phyloP scores from a whole-genome alignment of 1,139 yeast genomes.

The Scheffersomyces illinoinensis region DNA sequence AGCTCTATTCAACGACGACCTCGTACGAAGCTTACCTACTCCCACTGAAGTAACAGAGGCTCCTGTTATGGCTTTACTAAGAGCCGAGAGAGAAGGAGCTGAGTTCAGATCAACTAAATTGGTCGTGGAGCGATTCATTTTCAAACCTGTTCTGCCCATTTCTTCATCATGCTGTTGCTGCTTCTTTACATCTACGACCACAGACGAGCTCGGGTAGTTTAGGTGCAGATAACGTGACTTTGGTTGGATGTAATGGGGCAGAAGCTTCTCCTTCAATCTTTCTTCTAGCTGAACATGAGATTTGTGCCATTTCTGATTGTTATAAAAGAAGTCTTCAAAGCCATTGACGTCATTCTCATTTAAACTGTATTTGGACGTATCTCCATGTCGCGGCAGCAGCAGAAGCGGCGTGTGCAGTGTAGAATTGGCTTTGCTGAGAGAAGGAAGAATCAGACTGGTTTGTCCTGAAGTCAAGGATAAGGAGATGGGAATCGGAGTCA shows the following conservation, averaged over 20 bases:
- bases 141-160: constrained; percentile 41
- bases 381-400: constrained; percentile 1
- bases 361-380: constrained; percentile 3
- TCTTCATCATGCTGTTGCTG: constrained; percentile 22
- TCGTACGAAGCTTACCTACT: constrained; percentile 9
- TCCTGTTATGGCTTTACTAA: not conserved
- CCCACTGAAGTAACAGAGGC: constrained; percentile 2
- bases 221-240: constrained; percentile 30
- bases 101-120: constrained; percentile 19
- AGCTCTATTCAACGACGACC: constrained; percentile 21
- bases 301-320: constrained; percentile 14
- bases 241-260: constrained; percentile 50
- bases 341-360: constrained; percentile 4
- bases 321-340: constrained; percentile 36
- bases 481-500: not conserved
- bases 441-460: constrained; percentile 19
- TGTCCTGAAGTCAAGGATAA: constrained; percentile 4
- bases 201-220: constrained; percentile 23
- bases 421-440: constrained; percentile 16
- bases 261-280: constrained; percentile 19
- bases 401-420: constrained; percentile 11
- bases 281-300: constrained; percentile 12
- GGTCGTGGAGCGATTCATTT: constrained; percentile 39
- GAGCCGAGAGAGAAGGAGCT: constrained; percentile 4
- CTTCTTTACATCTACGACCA: constrained; percentile 42